These are phyloP conservation scores for Podaxis sp. DNA, from an alignment of 768 basidiomycete genomes.

Conservation along the genomic window DNA sequence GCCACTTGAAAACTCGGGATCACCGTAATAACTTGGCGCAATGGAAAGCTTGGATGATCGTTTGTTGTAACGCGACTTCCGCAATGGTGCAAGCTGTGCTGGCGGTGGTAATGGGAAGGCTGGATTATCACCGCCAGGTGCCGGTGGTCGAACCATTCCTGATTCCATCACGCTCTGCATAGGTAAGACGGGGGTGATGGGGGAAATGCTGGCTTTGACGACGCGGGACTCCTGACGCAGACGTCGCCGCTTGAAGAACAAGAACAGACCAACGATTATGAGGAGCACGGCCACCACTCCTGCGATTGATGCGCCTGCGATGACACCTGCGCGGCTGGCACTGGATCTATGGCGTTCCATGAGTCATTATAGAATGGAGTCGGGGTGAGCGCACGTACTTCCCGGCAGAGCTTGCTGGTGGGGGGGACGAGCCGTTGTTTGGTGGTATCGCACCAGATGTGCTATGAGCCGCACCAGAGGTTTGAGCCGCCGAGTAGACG, in stretches of 20 bases:
- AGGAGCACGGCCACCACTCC: constrained; percentile 19
- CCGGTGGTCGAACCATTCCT: constrained; percentile 18
- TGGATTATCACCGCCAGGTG: constrained; percentile 20
- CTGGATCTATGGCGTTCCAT: not conserved
- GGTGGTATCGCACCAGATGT: not conserved
- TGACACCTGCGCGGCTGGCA: not conserved
- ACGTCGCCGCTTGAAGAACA: constrained; percentile 26
- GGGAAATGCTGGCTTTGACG: constrained; percentile 26
- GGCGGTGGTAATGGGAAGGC: constrained; percentile 27
- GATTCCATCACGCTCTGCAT: constrained; percentile 34
- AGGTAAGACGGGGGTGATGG: constrained; percentile 32
- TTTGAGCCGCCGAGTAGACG: constrained; percentile 31
- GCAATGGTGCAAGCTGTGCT: constrained; percentile 14
- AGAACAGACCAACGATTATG: constrained; percentile 21
- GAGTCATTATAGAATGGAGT: not conserved
- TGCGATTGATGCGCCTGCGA: constrained; percentile 5
- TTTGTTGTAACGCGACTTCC: not conserved
- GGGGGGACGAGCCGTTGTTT: not conserved
- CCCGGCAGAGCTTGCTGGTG: not conserved
- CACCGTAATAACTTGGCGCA: constrained; percentile 41
- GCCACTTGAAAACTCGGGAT: constrained; percentile 22
- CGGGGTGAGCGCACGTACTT: not conserved
- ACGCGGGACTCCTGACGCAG: constrained; percentile 23
- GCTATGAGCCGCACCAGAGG: not conserved
- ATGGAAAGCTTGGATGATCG: constrained; percentile 29